Evolutionary conservation across 1,139 yeast species (phyloP).

Genomic region (Diutina pseudorugosa): DNA sequence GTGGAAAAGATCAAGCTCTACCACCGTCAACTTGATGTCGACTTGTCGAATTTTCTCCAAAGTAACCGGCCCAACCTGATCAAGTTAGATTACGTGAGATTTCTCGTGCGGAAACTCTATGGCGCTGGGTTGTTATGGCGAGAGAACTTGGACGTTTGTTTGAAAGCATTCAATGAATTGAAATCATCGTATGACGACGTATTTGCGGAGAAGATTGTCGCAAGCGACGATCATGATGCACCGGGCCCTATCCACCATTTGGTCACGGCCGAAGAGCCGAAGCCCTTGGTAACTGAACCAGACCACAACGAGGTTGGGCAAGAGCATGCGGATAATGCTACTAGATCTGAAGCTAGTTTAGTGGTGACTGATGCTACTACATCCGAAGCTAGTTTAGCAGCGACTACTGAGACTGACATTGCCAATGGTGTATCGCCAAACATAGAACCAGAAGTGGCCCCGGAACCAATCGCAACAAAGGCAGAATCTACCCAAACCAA

Average conservation of each 20-base stretch:
- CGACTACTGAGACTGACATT: background rate
- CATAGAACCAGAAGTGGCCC: background rate
- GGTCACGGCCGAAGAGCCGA: too few species aligned
- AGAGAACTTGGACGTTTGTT: constrained; percentile 9
- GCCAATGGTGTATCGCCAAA: background rate
- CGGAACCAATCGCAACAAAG: background rate
- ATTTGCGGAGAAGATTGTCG: background rate
- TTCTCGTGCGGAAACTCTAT: constrained; percentile 21
- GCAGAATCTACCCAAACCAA: background rate
- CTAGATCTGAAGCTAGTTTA: too few species aligned
- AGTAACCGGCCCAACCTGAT: constrained; percentile 7
- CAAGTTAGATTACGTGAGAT: constrained; percentile 17
- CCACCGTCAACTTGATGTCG: constrained; percentile 7
- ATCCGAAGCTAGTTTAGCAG: too few species aligned
- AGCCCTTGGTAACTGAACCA: too few species aligned
- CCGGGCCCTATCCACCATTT: background rate
- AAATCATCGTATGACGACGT: background rate
- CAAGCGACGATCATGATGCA: background rate
- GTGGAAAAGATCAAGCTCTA: constrained; percentile 8
- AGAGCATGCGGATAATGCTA: too few species aligned
- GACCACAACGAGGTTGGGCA: too few species aligned
- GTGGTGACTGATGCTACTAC: too few species aligned
- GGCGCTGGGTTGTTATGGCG: constrained; percentile 19
- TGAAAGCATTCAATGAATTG: background rate
- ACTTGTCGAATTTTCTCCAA: constrained; percentile 10